phyloP scores from a whole-genome alignment of 139 green algal species.

The Micractinium conductrix region DNA sequence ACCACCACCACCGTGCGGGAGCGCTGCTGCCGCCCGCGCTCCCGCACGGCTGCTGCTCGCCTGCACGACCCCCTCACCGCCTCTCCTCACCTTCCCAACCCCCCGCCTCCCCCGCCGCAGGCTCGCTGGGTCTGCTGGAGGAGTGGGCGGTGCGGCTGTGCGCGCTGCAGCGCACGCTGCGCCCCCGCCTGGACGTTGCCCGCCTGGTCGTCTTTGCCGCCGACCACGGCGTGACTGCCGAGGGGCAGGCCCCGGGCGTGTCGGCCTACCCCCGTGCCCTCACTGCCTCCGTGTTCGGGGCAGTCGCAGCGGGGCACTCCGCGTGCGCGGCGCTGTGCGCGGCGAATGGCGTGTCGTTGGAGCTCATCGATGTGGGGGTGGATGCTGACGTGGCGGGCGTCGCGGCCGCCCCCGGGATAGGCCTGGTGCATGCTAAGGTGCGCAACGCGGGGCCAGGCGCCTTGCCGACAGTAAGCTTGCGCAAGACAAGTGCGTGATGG shows the following conservation, averaged over 20 bases:
- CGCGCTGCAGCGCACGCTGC: conserved; percentile 42
- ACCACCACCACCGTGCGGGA: no score
- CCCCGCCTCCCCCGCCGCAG: background rate
- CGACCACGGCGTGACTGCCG: conserved; percentile 55
- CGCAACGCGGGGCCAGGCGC: no score
- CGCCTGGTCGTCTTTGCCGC: conserved; percentile 54
- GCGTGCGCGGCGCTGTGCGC: conserved; percentile 49
- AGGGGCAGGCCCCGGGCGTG: conserved; percentile 30
- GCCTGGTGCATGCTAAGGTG: conserved; percentile 23
- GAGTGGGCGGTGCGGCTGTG: conserved; percentile 44
- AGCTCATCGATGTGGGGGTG: conserved; percentile 53
- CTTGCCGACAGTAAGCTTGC: no score
- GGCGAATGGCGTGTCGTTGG: conserved; percentile 21
- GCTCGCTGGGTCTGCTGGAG: conserved; percentile 50
- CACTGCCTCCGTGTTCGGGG: conserved; percentile 43
- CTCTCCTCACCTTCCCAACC: background rate
- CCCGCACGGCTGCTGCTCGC: no score
- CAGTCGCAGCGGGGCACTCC: conserved; percentile 40
- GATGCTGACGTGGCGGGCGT: conserved; percentile 24
- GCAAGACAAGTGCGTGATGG: no score
- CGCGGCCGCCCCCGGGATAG: background rate
- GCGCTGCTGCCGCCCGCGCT: no score
- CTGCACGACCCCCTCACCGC: no score
- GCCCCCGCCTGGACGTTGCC: conserved; percentile 26
- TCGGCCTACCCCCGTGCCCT: conserved; percentile 51